Evolutionary conservation across 805 yeast genomes (phyloP).

Genomic region (Candida methanosorbosa): DNA sequence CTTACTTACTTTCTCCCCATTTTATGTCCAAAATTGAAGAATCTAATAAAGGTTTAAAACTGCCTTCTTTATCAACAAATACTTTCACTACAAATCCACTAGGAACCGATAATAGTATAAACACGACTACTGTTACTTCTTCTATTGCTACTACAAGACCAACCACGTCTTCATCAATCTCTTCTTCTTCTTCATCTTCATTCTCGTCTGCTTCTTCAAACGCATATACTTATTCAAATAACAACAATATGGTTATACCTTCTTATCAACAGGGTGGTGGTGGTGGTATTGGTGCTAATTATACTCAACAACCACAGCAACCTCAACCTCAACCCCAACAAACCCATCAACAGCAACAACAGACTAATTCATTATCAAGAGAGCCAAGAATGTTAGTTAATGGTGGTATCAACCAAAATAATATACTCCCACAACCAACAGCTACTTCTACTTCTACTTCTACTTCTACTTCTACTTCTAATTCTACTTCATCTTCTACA

Average conservation of each 20-base stretch:
- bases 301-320: neutral
- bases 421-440: neutral
- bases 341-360: neutral
- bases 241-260: neutral
- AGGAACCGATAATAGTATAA: too few relatives aligned
- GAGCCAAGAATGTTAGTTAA: neutral
- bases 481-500: neutral
- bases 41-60: too few relatives aligned
- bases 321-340: neutral
- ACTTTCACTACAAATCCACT: too few relatives aligned
- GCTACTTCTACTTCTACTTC: neutral
- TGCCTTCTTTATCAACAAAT: too few relatives aligned
- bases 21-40: too few relatives aligned
- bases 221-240: neutral
- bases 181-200: too few relatives aligned
- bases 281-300: neutral
- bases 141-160: too few relatives aligned
- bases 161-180: too few relatives aligned
- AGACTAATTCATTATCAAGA: neutral
- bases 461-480: neutral
- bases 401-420: neutral
- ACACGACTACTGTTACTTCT: too few relatives aligned
- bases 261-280: neutral
- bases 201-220: neutral
- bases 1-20: too few relatives aligned